phyloP scores from a whole-genome alignment of 2,329 filamentous ascomycete genomes.

The Alternaria alternata region DNA sequence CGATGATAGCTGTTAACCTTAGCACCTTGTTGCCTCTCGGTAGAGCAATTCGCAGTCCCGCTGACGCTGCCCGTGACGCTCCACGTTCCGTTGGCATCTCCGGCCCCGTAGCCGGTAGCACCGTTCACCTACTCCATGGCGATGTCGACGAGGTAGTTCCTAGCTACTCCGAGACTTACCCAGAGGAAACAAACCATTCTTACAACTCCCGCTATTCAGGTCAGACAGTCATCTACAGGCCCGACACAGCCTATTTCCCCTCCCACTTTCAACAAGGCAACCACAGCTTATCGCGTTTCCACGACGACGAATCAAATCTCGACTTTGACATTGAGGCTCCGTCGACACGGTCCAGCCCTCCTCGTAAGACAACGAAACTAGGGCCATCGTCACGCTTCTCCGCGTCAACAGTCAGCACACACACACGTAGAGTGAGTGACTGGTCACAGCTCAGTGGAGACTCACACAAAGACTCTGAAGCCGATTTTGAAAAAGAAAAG shows the following conservation, averaged over 20 bases:
- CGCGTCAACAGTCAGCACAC: slow-evolving; percentile 11
- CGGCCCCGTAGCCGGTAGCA: slow-evolving; percentile 18
- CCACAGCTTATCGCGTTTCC: slow-evolving; percentile 23
- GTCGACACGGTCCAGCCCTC: slow-evolving; percentile 6
- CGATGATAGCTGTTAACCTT: slow-evolving; percentile 14
- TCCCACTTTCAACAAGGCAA: background rate
- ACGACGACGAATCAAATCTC: slow-evolving; percentile 36
- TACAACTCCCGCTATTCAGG: slow-evolving; percentile 18
- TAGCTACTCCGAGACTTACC: background rate
- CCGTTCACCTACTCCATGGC: slow-evolving; percentile 11
- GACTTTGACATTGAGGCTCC: slow-evolving; percentile 38
- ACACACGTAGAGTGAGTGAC: slow-evolving; percentile 25
- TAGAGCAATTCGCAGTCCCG: background rate
- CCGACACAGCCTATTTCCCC: slow-evolving; percentile 18
- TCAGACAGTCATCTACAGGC: slow-evolving; percentile 25
- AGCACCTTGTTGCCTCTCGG: slow-evolving; percentile 8
- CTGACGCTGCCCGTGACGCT: background rate
- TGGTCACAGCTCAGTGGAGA: slow-evolving; percentile 32
- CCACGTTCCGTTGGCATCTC: slow-evolving; percentile 2
- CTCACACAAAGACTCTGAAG: slow-evolving; percentile 8
- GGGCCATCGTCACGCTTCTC: slow-evolving; percentile 16
- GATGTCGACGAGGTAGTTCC: slow-evolving; percentile 9
- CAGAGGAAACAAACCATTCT: background rate
- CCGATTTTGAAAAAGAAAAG: background rate
- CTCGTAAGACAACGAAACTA: slow-evolving; percentile 23